Evolutionary conservation across 441 rosid genomes (phyloP).

Genomic region (Arabidopsis lyrata): DNA sequence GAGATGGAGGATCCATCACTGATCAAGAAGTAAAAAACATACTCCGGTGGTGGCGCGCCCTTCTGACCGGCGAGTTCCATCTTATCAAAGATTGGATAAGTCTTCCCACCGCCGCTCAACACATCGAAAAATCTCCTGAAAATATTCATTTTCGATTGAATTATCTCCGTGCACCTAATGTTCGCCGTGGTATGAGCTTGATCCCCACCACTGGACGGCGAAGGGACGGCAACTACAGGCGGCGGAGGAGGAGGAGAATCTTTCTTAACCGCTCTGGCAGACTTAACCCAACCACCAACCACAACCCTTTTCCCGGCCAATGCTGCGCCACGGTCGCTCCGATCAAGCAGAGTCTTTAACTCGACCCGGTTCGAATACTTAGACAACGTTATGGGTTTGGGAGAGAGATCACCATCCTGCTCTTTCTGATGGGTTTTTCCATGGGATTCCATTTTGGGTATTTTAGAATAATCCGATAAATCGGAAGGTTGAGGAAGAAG

Average conservation of each 20-base stretch:
- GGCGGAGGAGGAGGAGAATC: conserved; percentile 44
- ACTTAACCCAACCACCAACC: conserved; percentile 92
- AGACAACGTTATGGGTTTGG: conserved; percentile 26
- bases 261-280: conserved; percentile 62
- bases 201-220: conserved; percentile 31
- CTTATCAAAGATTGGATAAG: conserved; percentile 50
- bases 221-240: conserved; percentile 5
- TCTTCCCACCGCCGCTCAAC: conserved; percentile 55
- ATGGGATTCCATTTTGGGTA: conserved; percentile 49
- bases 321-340: conserved; percentile 57
- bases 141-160: conserved; percentile 71
- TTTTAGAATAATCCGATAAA: background rate
- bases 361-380: conserved; percentile 74
- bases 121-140: conserved; percentile 66
- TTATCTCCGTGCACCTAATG: conserved; percentile 66
- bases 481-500: background rate
- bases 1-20: conserved; percentile 79
- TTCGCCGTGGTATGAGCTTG: conserved; percentile 42
- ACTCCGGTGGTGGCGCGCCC: conserved; percentile 43
- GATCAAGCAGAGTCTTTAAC: conserved; percentile 59
- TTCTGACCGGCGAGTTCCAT: conserved; percentile 45
- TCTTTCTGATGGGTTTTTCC: conserved; percentile 35
- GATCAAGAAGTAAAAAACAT: conserved; percentile 51
- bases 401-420: background rate
- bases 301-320: conserved; percentile 62